These are phyloP conservation scores for Striga hermonthica DNA, from an alignment of 305 asterid species.

Conservation along the genomic window DNA sequence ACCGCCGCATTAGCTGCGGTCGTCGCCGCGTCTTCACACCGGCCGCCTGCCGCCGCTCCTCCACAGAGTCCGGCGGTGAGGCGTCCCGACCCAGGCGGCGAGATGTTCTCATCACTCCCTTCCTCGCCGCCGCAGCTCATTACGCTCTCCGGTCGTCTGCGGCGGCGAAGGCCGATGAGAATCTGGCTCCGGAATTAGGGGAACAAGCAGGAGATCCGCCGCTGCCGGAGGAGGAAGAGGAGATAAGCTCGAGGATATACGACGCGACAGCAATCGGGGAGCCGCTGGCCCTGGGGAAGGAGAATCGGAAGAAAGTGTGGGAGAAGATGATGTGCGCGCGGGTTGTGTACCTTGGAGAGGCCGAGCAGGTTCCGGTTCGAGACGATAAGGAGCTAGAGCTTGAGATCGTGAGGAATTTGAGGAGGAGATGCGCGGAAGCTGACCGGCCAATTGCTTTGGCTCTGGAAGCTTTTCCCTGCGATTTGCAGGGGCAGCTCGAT, in stretches of 20 bases:
- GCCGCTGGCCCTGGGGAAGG: slow-evolving; percentile 67
- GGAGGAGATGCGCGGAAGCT: slow-evolving; percentile 55
- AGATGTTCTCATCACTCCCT: slow-evolving; percentile 53
- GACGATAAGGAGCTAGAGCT: slow-evolving; percentile 80
- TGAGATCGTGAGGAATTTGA: slow-evolving; percentile 63
- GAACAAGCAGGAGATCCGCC: neutral
- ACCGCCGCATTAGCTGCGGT: slow-evolving; percentile 7
- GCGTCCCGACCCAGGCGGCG: slow-evolving; percentile 45
- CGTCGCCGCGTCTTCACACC: slow-evolving; percentile 36
- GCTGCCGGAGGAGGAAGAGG: slow-evolving; percentile 45
- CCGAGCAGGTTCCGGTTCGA: slow-evolving; percentile 70
- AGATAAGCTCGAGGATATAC: slow-evolving; percentile 64
- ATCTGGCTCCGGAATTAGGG: slow-evolving; percentile 31
- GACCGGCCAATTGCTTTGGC: slow-evolving; percentile 61
- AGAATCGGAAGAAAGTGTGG: slow-evolving; percentile 55
- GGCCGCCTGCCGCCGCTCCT: slow-evolving; percentile 33
- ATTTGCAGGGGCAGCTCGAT: slow-evolving; percentile 65
- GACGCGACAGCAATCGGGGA: slow-evolving; percentile 59
- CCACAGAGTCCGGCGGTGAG: slow-evolving; percentile 34
- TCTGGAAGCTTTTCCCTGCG: slow-evolving; percentile 71
- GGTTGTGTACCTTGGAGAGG: slow-evolving; percentile 77
- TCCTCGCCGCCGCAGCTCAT: slow-evolving; percentile 54
- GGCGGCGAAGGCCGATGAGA: slow-evolving; percentile 70
- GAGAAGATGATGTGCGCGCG: slow-evolving; percentile 73
- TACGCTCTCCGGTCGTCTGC: slow-evolving; percentile 54